Base-by-base conservation (phyloP, 495 filamentous ascomycete genomes). In the Hypoxylon trugodes region DNA sequence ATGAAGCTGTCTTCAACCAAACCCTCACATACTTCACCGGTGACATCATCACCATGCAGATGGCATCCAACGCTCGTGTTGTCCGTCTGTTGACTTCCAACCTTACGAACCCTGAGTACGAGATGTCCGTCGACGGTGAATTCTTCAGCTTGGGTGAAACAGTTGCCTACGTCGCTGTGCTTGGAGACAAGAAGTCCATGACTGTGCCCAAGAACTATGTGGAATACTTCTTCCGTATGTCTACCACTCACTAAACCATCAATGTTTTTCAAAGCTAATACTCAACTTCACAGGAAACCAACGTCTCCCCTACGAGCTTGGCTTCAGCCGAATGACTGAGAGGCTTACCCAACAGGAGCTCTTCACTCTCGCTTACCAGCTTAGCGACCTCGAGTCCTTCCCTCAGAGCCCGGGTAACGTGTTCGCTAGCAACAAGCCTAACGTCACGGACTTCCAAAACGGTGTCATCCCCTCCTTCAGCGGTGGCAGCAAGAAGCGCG, bases 151-250 rank as follows among this genome's bases (percentile, higher is more conserved):
- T 79, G 4, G 82, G 78, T 1, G 82, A 84, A 72, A 61, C 74
- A 1, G 76, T 76, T 10, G 80, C 82, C 15, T 77, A 79, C 35
- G 63, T 83, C 15, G 43, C 77, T 10, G 66, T 74, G 1, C 64
- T 85, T 15, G 82, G 81, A 1, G 76, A 82, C 53, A 71, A 70
- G 30, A 40, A 59, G 16, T 25, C 68, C 6, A 74, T 66, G 4
- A 78, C 71, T 0, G 79, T 76, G 5, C 72, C 74, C 2, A 67
- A 74, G 61, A 22, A 15, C 1, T 72, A 70, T 37, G 74, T 81
- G 4, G 74, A 81, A 38, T 82, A 76, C 56, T 66, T 81, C n/a
- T 84, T 84, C 56, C 65, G 79, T 82, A 58, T 66, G 77, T 26
- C 12, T 6, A 38, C 59, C 9, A 22, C n/a, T 22, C 15, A 32